These are phyloP conservation scores for Luffa acutangula DNA, from an alignment of 306 rosid genomes.

Conservation along the genomic window DNA sequence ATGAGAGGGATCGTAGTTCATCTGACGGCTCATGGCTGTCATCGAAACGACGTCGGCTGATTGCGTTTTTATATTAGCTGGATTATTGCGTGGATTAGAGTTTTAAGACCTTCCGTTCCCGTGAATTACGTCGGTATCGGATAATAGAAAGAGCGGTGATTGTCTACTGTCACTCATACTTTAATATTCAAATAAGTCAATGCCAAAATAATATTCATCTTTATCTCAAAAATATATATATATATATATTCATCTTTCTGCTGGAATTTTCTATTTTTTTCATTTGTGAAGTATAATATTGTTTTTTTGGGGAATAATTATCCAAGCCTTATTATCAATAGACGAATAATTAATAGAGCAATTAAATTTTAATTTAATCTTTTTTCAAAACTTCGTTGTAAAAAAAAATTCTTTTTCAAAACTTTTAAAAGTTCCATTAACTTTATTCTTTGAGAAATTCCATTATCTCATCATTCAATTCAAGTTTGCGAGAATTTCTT, in stretches of 20 bases:
- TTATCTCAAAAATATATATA: too few species aligned
- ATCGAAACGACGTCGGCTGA: background rate
- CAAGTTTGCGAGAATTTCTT: background rate
- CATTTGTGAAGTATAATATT: too few species aligned
- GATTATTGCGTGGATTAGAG: background rate
- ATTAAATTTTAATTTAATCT: too few species aligned
- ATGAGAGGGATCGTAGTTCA: background rate
- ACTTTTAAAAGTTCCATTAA: background rate
- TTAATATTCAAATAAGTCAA: background rate
- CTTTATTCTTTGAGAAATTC: background rate
- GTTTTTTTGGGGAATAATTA: too few species aligned
- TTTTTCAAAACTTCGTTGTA: too few species aligned
- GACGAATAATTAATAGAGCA: too few species aligned
- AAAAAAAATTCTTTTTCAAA: too few species aligned
- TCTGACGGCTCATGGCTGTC: background rate
- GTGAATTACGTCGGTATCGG: background rate
- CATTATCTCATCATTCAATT: background rate
- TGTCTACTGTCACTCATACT: background rate
- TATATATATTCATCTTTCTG: too few species aligned
- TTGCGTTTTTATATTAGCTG: background rate
- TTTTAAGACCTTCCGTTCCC: background rate
- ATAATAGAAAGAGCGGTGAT: background rate
- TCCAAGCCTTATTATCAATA: too few species aligned
- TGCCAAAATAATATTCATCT: background rate
- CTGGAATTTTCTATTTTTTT: too few species aligned